Base-by-base conservation (phyloP, 2,329 filamentous ascomycete species). In the Colletotrichum sp. region DNA sequence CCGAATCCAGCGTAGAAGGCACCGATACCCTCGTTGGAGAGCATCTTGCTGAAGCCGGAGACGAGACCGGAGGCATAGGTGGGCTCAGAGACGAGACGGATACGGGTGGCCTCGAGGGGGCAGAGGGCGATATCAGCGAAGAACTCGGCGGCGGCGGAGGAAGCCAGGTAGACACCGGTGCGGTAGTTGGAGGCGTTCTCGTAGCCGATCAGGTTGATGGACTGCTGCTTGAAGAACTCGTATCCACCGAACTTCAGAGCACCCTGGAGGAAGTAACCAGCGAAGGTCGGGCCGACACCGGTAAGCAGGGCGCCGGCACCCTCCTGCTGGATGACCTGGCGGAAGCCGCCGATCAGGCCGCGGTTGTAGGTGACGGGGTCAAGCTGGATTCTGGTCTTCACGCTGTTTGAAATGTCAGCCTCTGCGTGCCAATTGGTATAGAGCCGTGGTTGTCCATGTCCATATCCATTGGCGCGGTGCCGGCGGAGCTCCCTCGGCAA, bases 301-400 rank as follows among this genome's bases (percentile, higher is more conserved):
- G 95, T 97, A 85, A 95, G 88, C 81, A 98, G 92, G 85, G 95
- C 95, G 84, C 93, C 94, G 82, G 93, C 93, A 87, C 95, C 95
- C 89, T 97, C 95, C 79, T 92, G 94, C 81, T 90, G 87, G 84
- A 97, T 90, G 85, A 97, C 94, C 88, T 97, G 93, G 82, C 91
- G 90, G 93, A 97, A 96, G 81, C 94, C 94, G 83, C 94, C 94
- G 85, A 97, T 89, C 85, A 97, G 89, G 83, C 95, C 95, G 81
- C 89, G 91, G 93, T 97, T 97, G 91, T 97, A 97, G 86, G 93
- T 96, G 80, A 84, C 89, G 79, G 95, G 95, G 87, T 97, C 95
- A 84, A 98, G 94, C 90, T 98, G 95, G 86, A 97, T 97, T 87
- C 94, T 92, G 81, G 95, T 98, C 93, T 98, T 98, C 90, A 98